Conservation (phyloP, 352 stramenopile genomes). For the Phytophthora quininea region DNA sequence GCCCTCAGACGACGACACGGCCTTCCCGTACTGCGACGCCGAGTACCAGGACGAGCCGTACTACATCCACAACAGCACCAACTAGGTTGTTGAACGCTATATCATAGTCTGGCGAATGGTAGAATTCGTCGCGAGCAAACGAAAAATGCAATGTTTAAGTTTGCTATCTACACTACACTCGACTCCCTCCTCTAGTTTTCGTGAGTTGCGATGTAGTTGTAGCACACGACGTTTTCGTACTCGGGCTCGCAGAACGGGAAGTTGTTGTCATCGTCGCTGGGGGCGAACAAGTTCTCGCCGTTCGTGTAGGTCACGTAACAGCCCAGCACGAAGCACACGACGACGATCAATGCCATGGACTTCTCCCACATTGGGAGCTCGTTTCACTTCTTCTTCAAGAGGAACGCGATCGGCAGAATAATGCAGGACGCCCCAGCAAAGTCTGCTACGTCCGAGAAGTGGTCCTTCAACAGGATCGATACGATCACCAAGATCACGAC, state of each 20-base stretch:
- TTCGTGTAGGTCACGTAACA: slow-evolving; percentile 40
- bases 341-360: slow-evolving; percentile 22
- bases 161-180: no score
- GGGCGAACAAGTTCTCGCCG: slow-evolving; percentile 35
- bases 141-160: no score
- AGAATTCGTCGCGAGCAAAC: neutral
- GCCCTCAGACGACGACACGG: neutral
- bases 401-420: slow-evolving; percentile 47
- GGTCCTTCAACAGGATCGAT: slow-evolving; percentile 48
- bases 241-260: slow-evolving; percentile 53
- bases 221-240: no score
- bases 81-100: neutral
- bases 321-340: slow-evolving; percentile 37
- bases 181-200: slow-evolving; percentile 17
- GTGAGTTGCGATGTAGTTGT: slow-evolving; percentile 43
- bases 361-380: slow-evolving; percentile 37
- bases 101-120: neutral
- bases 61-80: slow-evolving; percentile 2
- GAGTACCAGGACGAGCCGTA: neutral
- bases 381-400: slow-evolving; percentile 40
- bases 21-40: neutral
- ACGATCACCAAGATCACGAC: slow-evolving; percentile 40
- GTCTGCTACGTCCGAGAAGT: slow-evolving; percentile 48
- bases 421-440: slow-evolving; percentile 54
- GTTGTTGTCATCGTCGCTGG: slow-evolving; percentile 20